Evolutionary conservation across 1,139 yeast species (phyloP).

Genomic region (Pichia sp.): DNA sequence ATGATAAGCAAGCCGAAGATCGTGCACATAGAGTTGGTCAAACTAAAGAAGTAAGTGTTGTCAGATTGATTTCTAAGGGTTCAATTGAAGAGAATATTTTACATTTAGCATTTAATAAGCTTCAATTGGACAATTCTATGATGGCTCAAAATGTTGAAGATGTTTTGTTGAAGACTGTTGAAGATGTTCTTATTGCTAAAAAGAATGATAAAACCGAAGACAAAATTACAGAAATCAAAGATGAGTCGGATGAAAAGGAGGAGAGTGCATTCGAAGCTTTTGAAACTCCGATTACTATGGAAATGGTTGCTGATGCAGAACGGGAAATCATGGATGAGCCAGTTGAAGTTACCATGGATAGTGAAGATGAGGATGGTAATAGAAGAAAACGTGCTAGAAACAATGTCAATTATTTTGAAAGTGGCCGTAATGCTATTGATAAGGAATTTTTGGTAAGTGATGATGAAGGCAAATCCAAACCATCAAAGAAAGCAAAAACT

Average conservation of each 20-base stretch:
- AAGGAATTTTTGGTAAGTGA: neutral
- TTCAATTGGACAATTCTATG: conserved; percentile 78
- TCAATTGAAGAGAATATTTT: conserved; percentile 90
- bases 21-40: conserved; percentile 98
- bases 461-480: neutral
- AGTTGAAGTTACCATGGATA: neutral
- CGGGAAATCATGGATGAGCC: neutral
- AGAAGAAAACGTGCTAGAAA: conserved; percentile 7
- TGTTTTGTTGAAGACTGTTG: conserved; percentile 52
- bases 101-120: conserved; percentile 83
- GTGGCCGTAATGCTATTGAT: conserved; percentile 1
- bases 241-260: neutral
- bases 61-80: conserved; percentile 71
- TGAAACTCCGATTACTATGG: conserved; percentile 12
- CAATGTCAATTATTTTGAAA: conserved; percentile 12
- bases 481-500: conserved; percentile 1
- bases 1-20: conserved; percentile 98
- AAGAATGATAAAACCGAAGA: conserved; percentile 10
- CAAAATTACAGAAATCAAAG: neutral
- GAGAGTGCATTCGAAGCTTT: conserved; percentile 17
- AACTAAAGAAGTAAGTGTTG: conserved; percentile 94
- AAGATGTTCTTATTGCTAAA: conserved; percentile 43
- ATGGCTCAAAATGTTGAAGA: conserved; percentile 53
- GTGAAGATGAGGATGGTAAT: neutral
- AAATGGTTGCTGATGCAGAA: conserved; percentile 7